Conservation (phyloP, 257 asterid species). For the Primulina tabacum region DNA sequence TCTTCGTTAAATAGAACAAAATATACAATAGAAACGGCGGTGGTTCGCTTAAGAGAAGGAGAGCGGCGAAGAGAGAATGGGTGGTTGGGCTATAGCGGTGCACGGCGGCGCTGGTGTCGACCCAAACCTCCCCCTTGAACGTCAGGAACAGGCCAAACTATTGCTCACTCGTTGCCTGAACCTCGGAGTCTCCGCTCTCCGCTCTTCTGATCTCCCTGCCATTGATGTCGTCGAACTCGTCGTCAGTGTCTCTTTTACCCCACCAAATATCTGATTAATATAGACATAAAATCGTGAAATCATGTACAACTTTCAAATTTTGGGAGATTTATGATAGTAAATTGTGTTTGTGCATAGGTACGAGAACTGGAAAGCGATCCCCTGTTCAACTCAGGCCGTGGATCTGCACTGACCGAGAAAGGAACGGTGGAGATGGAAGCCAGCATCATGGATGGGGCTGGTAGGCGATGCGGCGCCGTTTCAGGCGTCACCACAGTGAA, state of each 20-base stretch:
- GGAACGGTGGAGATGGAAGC: conserved; percentile 99
- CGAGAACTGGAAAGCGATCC: conserved; percentile 91
- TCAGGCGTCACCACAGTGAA: conserved; percentile 85
- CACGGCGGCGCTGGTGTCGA: conserved; percentile 99
- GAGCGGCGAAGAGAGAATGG: conserved; percentile 42
- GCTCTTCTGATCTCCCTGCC: conserved; percentile 57
- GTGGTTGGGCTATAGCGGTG: conserved; percentile 98
- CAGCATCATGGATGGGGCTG: conserved; percentile 88
- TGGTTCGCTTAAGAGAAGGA: conserved; percentile 5
- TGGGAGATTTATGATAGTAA: neutral
- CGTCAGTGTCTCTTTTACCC: conserved; percentile 18
- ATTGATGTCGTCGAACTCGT: conserved; percentile 91
- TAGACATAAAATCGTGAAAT: too few species aligned
- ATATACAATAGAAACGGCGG: neutral
- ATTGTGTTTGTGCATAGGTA: conserved; percentile 39
- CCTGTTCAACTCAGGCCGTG: conserved; percentile 89
- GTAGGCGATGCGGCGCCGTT: conserved; percentile 96
- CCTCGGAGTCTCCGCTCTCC: conserved; percentile 81
- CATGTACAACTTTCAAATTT: too few species aligned
- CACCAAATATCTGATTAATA: too few species aligned
- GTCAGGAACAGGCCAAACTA: conserved; percentile 76
- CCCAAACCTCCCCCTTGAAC: conserved; percentile 82
- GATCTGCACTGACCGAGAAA: conserved; percentile 88
- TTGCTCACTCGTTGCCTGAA: conserved; percentile 84
- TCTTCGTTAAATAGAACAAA: neutral